Evolutionary conservation across 345 rosid genomes (phyloP).

Genomic region (Theobroma cacao): DNA sequence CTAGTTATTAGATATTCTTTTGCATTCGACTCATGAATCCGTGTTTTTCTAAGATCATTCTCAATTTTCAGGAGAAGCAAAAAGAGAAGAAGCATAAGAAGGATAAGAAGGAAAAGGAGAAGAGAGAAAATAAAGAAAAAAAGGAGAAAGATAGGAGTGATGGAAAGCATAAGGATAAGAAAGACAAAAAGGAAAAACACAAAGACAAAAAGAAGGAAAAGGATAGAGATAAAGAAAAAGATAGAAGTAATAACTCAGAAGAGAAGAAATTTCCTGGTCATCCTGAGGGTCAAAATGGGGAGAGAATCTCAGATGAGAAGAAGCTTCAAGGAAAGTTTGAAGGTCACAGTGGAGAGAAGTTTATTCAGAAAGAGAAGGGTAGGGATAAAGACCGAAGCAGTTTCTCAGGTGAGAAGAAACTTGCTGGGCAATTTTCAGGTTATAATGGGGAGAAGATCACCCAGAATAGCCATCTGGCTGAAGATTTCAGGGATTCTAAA

Average conservation of each 20-base stretch:
- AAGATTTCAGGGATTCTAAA: slow-evolving; percentile 26
- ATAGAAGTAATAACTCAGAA: slow-evolving; percentile 30
- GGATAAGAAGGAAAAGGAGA: slow-evolving; percentile 49
- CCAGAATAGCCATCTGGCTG: slow-evolving; percentile 25
- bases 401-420: slow-evolving; percentile 30
- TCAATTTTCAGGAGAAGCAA: slow-evolving; percentile 42
- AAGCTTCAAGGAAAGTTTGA: slow-evolving; percentile 27
- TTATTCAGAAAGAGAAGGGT: slow-evolving; percentile 27
- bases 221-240: slow-evolving; percentile 37
- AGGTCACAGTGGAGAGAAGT: slow-evolving; percentile 28
- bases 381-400: slow-evolving; percentile 29
- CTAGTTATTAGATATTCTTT: background rate
- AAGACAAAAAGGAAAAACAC: slow-evolving; percentile 44
- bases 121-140: slow-evolving; percentile 48
- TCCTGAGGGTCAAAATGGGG: slow-evolving; percentile 27
- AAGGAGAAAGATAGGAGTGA: slow-evolving; percentile 46
- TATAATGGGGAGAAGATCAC: slow-evolving; percentile 27
- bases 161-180: slow-evolving; percentile 49
- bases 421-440: slow-evolving; percentile 24
- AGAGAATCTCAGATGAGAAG: slow-evolving; percentile 31
- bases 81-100: slow-evolving; percentile 53
- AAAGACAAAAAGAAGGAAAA: slow-evolving; percentile 39
- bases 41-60: slow-evolving; percentile 8
- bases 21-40: background rate
- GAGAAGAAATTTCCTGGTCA: slow-evolving; percentile 29